phyloP scores from a whole-genome alignment of 2,329 filamentous ascomycete species.

The Botrytis hyacinthi region DNA sequence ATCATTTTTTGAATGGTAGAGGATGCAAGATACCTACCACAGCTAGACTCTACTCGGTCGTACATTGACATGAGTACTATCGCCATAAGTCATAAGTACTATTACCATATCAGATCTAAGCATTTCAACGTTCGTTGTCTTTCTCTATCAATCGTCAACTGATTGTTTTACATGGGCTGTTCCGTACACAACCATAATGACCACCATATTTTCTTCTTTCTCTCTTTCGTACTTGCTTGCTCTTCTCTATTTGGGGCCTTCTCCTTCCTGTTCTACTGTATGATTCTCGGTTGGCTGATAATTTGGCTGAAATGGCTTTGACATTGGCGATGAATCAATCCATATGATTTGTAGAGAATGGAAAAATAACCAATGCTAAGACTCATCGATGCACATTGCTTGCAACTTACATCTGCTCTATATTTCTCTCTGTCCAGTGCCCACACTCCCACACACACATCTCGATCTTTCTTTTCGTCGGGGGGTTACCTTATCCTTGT shows the following conservation, averaged over 20 bases:
- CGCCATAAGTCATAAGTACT: background rate
- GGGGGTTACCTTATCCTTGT: background rate
- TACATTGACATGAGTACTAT: background rate
- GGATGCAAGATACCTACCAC: background rate
- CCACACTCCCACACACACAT: background rate
- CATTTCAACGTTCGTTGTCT: background rate
- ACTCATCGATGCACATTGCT: conserved; percentile 11
- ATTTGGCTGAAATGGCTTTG: background rate
- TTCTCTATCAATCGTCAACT: background rate
- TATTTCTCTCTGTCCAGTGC: background rate
- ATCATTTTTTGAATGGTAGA: background rate
- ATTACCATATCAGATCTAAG: background rate
- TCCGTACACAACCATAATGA: background rate
- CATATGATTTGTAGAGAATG: background rate
- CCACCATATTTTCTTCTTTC: background rate
- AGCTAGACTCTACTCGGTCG: background rate
- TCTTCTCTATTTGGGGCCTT: background rate
- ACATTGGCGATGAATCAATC: background rate
- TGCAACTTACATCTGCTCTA: background rate
- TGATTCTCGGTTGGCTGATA: background rate
- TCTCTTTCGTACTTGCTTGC: background rate
- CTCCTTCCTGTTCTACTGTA: background rate
- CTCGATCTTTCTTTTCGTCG: background rate
- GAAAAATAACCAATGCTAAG: background rate
- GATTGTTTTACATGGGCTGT: background rate